These are phyloP conservation scores for Diaporthe citriasiana DNA, from an alignment of 2,329 filamentous ascomycete species.

Conservation along the genomic window DNA sequence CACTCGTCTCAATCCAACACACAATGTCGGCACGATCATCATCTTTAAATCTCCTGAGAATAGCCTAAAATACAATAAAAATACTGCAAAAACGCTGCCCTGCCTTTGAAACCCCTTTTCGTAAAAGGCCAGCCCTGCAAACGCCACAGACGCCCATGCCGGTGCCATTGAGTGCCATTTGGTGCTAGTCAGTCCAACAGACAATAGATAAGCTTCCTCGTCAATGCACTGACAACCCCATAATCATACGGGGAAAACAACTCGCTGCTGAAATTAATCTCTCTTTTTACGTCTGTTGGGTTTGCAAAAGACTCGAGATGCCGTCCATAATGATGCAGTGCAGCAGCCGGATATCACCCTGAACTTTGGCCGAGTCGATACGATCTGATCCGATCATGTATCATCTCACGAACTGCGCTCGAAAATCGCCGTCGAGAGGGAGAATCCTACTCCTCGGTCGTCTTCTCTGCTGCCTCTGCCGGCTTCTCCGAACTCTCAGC, in stretches of 20 bases:
- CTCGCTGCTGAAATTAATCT: background rate
- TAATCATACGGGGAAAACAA: conserved; percentile 8
- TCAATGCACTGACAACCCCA: background rate
- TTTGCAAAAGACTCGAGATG: background rate
- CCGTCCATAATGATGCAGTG: background rate
- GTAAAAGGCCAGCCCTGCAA: background rate
- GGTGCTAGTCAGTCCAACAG: conserved; percentile 7
- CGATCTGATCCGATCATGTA: no score
- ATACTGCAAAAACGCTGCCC: conserved; percentile 16
- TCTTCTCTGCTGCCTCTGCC: conserved; percentile 2
- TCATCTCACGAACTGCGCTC: background rate
- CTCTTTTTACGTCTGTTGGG: no score
- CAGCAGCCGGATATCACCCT: background rate
- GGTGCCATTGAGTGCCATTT: conserved; percentile 20
- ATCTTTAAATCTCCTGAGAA: background rate
- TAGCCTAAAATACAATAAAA: background rate
- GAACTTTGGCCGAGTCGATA: background rate
- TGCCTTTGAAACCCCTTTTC: conserved; percentile 13
- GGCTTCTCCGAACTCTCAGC: conserved; percentile 15
- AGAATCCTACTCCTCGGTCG: conserved; percentile 8
- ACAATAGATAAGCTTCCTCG: background rate
- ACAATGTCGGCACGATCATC: background rate
- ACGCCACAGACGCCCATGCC: conserved; percentile 31
- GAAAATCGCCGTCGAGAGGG: no score
- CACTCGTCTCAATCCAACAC: no score